Evolutionary conservation across 1,284 basidiomycete genomes (phyloP), one percentile per base, ranked within the genome.

Genomic region (Inonotus obliquus): DNA sequence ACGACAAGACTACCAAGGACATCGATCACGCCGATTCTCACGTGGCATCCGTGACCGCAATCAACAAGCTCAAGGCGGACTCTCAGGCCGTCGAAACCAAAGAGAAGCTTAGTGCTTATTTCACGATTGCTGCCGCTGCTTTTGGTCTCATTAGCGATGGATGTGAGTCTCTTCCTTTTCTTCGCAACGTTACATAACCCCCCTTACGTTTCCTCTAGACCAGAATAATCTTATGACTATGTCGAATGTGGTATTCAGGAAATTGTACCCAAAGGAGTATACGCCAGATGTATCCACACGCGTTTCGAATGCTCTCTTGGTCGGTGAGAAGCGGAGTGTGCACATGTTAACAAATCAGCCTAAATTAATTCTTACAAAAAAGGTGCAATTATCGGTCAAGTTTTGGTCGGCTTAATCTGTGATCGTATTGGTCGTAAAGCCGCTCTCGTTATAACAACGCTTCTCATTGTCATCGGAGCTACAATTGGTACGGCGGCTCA

Each of bases 371-470:
- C 59, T 4, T n/a, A 14, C 41, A 41, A n/a, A 58, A 5, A 52
- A 85, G 84, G 83, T 54, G 84, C 81, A 48, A 78, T 90, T 56
- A 73, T 90, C 47, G 88, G 88, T n/a, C 87, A 88, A 67, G 62
- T 91, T 48, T 54, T 77, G 35, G 83, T 91, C 32, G 91, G 90
- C 13, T 67, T 91, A 23, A 73, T 89, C 32, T 89, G 86, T 66
- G 90, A 92, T 69, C 79, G 84, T 55, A 68, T 90, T 38, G 90
- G 91, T 27, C 78, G 89, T 55, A 91, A 91, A 70, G 81, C 81
- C 23, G 88, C 87, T 9, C 80, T 91, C 56, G 83, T 91, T 21
- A 70, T 80, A 35, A 90, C 91, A 2, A 92, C 90, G 0, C 67
- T 83, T 35, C 70, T 89, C 35, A 90, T 92, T 64, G 84, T 89